Base-by-base conservation (phyloP, 345 rosid genomes). In the Fremontodendron californicum region DNA sequence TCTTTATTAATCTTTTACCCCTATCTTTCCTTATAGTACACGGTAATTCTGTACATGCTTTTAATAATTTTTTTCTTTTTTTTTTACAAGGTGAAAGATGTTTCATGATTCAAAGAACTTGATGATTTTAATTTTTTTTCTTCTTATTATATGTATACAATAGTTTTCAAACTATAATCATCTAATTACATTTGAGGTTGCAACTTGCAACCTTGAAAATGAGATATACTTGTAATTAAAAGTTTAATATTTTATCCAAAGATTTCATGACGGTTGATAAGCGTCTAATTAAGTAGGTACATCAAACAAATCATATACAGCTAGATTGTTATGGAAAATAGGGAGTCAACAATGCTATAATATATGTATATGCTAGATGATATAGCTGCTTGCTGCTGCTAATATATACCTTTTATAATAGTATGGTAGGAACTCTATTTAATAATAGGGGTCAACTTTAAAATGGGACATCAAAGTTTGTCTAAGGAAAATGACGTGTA, bases 381-480 rank as follows among this genome's bases (percentile, higher is more conserved):
- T 19, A 23, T 2, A 2, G 31, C 3, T 57, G 33, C 31, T 55
- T 58, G 65, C 27, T 11, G 68, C 15, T 40, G 43, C 25, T 58
- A 35, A 11, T 62, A 4, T 12, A 63, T 63, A 40, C 74, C 81
- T 45, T 67, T 74, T 40, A 5, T 19, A 61, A 11, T 18, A 6
- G 62, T 15, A 27, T 5, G 64, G 15, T 15, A 13, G 39, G 7
- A 64, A 29, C 6, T 21, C 58, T 5, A 42, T 75, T 68, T 35
- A 69, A 63, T 63, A 64, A 76, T 11, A 3, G 6, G n/a, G 19
- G 83, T 66, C 80, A 77, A 81, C 80, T 81, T 73, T 55, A 19
- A 5, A 65, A 46, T 48, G 78, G 66, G 78, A 73, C 73, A 35
- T 64, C 18, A 42, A 68, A 51, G 21, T 7, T 21, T 18, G 60